Conservation (phyloP, 768 basidiomycete species). For the Xerocomellus dryophilus region DNA sequence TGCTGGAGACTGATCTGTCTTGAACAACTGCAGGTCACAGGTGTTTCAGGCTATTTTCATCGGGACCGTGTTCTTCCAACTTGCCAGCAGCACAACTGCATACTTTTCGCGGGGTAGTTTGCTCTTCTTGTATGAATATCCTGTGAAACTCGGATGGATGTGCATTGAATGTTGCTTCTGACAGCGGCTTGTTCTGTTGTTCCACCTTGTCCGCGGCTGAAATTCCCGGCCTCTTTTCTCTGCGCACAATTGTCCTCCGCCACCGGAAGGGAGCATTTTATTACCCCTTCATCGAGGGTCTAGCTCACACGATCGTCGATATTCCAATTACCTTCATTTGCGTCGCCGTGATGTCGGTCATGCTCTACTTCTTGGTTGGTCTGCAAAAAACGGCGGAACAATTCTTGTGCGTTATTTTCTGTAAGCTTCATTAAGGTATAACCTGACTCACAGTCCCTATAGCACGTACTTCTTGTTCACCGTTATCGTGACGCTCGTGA, state of each 20-base stretch:
- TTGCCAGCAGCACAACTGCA: slow-evolving; percentile 33
- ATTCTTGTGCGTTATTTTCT: slow-evolving; percentile 17
- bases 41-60: slow-evolving; percentile 20
- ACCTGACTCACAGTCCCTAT: slow-evolving; percentile 37
- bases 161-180: slow-evolving; percentile 20
- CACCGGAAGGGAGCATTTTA: slow-evolving; percentile 46
- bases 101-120: slow-evolving; percentile 67
- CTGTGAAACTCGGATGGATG: background rate
- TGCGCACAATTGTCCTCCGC: slow-evolving; percentile 42
- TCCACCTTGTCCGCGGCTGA: slow-evolving; percentile 54
- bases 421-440: background rate
- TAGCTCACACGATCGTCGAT: slow-evolving; percentile 46
- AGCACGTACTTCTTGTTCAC: slow-evolving; percentile 58
- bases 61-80: slow-evolving; percentile 42
- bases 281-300: slow-evolving; percentile 45
- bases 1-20: slow-evolving; percentile 1
- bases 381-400: slow-evolving; percentile 19
- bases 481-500: slow-evolving; percentile 52
- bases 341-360: slow-evolving; percentile 1
- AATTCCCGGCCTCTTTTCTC: slow-evolving; percentile 43
- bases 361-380: slow-evolving; percentile 21
- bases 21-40: slow-evolving; percentile 33
- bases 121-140: slow-evolving; percentile 61
- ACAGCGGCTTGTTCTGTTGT: slow-evolving; percentile 48
- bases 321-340: slow-evolving; percentile 38